phyloP scores from a whole-genome alignment of 73 alveolate genomes.

The Symbiodinium natans region DNA sequence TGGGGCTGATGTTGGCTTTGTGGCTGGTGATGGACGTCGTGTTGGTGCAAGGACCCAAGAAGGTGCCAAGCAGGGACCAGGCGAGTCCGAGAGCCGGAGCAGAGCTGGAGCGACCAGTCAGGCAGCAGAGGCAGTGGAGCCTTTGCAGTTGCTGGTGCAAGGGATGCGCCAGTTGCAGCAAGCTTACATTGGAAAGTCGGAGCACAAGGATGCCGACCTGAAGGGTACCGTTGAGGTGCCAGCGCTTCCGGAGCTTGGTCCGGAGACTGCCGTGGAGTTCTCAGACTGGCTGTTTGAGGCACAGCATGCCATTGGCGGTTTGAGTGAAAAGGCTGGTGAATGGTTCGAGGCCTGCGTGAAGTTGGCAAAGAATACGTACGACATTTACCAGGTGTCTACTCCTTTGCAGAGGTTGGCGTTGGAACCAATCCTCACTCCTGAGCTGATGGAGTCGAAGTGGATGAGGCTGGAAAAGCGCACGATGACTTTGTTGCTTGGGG shows the following conservation, averaged over 20 bases:
- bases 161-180: background rate
- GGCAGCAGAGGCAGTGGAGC: background rate
- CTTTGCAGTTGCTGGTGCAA: background rate
- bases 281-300: background rate
- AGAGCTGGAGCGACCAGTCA: background rate
- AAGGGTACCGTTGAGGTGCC: background rate
- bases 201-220: background rate
- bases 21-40: too few relatives aligned
- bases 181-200: background rate
- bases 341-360: background rate
- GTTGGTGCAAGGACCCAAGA: background rate
- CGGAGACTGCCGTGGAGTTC: background rate
- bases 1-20: too few relatives aligned
- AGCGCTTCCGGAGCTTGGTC: background rate
- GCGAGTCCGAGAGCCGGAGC: background rate
- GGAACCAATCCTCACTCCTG: background rate
- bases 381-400: background rate
- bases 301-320: background rate
- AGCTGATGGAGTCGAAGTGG: background rate
- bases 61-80: background rate
- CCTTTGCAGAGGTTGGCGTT: background rate
- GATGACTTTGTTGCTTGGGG: background rate
- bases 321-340: background rate
- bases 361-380: background rate
- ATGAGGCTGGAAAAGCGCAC: background rate